phyloP scores from a whole-genome alignment of 2,329 filamentous ascomycete species.

The Blastomyces gilchristii region DNA sequence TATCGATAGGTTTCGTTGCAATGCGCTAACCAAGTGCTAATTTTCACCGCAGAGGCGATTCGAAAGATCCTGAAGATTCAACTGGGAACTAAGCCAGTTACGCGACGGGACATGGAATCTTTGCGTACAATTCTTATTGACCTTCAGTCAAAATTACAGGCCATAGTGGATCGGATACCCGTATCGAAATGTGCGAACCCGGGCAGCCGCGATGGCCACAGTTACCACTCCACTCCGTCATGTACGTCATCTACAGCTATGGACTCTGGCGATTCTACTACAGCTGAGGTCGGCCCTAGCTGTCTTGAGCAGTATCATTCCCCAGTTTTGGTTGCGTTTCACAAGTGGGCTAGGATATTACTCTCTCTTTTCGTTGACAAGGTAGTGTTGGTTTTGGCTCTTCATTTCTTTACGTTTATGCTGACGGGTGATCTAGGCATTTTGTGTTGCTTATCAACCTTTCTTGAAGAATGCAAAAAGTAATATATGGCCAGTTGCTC shows the following conservation, averaged over 20 bases:
- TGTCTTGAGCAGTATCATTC: slow-evolving; percentile 37
- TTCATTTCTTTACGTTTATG: background rate
- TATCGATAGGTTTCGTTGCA: background rate
- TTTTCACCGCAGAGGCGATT: slow-evolving; percentile 26
- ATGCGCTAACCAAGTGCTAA: background rate
- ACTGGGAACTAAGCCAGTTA: slow-evolving; percentile 36
- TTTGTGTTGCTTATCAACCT: slow-evolving; percentile 40
- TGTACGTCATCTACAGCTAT: slow-evolving; percentile 11
- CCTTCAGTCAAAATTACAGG: slow-evolving; percentile 34
- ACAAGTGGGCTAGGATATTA: slow-evolving; percentile 39
- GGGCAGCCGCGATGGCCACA: slow-evolving; percentile 1
- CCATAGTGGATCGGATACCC: slow-evolving; percentile 36
- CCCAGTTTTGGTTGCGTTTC: slow-evolving; percentile 34
- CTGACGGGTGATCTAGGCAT: slow-evolving; percentile 25
- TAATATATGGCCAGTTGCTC: slow-evolving; percentile 38
- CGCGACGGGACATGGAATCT: slow-evolving; percentile 36
- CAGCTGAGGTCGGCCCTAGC: slow-evolving; percentile 29
- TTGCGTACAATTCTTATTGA: slow-evolving; percentile 33
- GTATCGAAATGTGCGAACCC: slow-evolving; percentile 7
- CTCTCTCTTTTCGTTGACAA: slow-evolving; percentile 39
- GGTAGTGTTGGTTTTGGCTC: slow-evolving; percentile 17
- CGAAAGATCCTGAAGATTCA: slow-evolving; percentile 37
- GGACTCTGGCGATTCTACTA: slow-evolving; percentile 14
- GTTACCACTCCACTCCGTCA: slow-evolving; percentile 22
- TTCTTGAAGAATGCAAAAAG: slow-evolving; percentile 41